A percentile compares a stretch with the other conserved stretches of the same genome.
Evolutionary conservation across 192 early-diverging fungal genomes (phyloP).

Genomic region (Helicostylum pulchrum): DNA sequence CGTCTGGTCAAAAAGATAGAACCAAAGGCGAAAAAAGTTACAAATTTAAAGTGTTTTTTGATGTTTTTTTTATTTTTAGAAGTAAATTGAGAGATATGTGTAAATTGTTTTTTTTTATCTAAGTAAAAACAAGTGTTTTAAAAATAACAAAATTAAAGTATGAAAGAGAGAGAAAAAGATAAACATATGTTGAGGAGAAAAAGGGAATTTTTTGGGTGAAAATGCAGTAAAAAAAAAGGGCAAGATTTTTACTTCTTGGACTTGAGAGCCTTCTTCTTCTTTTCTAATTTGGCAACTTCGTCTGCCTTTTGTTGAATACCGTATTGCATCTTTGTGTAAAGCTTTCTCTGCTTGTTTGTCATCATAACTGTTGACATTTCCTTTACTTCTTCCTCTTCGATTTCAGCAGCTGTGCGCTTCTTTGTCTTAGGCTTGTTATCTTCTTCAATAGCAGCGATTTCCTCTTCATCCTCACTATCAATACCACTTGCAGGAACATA

Average conservation of each 20-base stretch:
- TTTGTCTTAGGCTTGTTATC: constrained; percentile 48
- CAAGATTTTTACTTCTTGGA: constrained; percentile 3
- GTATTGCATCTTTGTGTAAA: constrained; percentile 77
- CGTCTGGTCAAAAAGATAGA: too few relatives aligned
- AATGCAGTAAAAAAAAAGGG: background rate
- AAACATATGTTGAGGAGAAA: background rate
- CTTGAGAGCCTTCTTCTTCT: constrained; percentile 30
- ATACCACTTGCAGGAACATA: constrained; percentile 69
- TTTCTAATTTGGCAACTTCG: constrained; percentile 44
- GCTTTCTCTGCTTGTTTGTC: constrained; percentile 75
- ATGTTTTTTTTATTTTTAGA: background rate
- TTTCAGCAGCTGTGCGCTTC: constrained; percentile 50
- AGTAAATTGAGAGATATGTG: background rate
- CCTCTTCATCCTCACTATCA: constrained; percentile 38
- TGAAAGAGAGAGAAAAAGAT: too few relatives aligned
- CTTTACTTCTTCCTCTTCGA: constrained; percentile 60
- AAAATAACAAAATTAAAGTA: too few relatives aligned
- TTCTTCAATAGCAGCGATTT: constrained; percentile 58
- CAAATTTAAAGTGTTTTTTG: too few relatives aligned
- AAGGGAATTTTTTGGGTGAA: background rate
- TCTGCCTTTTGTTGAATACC: constrained; percentile 67
- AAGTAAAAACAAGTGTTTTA: too few relatives aligned
- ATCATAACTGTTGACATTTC: constrained; percentile 86
- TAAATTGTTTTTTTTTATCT: too few relatives aligned
- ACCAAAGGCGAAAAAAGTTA: too few relatives aligned